Evolutionary conservation across 1,139 yeast species (phyloP).

Genomic region (Taiozyma onychis): DNA sequence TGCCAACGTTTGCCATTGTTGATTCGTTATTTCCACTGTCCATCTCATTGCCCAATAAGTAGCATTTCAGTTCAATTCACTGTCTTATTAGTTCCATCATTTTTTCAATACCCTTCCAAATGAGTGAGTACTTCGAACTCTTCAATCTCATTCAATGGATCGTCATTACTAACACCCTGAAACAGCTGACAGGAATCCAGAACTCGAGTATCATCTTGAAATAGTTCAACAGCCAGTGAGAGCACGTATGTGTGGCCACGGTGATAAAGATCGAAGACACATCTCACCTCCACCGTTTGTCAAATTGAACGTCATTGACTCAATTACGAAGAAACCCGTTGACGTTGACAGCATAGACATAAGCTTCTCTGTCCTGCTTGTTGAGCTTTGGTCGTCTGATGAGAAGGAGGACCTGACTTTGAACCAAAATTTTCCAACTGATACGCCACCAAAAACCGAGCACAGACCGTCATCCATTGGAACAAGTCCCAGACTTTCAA

Average conservation of each 20-base stretch:
- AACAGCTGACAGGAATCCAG: neutral
- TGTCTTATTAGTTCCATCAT: neutral
- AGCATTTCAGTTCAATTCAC: neutral
- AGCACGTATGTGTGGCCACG: conserved; percentile 42
- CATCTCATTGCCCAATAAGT: neutral
- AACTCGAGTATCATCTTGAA: conserved; percentile 19
- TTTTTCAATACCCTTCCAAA: neutral
- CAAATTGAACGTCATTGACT: conserved; percentile 27
- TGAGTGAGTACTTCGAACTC: neutral
- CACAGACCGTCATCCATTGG: neutral
- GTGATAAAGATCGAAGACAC: conserved; percentile 39
- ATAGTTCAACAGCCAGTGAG: conserved; percentile 38
- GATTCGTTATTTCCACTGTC: neutral
- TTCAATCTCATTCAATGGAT: neutral
- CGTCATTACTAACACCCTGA: neutral
- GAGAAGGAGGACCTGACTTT: conserved; percentile 27
- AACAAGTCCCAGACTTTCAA: neutral
- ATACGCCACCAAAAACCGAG: neutral
- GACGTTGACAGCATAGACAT: conserved; percentile 27
- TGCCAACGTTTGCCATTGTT: too few species aligned
- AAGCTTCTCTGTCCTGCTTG: conserved; percentile 29
- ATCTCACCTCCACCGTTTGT: conserved; percentile 41
- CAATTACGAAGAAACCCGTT: conserved; percentile 21
- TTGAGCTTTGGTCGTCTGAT: conserved; percentile 35
- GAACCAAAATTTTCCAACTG: conserved; percentile 14